phyloP scores from a whole-genome alignment of 2,329 filamentous ascomycete species.

The Sporothrix phasma region DNA sequence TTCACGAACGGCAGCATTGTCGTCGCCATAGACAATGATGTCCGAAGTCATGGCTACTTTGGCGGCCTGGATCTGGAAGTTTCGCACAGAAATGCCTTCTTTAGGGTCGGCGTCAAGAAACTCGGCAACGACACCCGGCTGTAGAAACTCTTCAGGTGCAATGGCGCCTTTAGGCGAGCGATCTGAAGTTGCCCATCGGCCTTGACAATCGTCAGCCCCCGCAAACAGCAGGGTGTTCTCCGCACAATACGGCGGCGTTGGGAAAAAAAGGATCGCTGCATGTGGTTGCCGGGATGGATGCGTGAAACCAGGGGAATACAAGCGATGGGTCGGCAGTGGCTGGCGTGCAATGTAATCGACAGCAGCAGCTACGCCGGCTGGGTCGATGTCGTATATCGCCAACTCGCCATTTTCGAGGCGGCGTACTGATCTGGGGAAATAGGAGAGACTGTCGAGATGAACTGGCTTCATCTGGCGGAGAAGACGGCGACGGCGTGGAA shows the following conservation, averaged over 20 bases:
- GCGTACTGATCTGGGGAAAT: slow-evolving; percentile 61
- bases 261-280: slow-evolving; percentile 84
- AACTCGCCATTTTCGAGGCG: slow-evolving; percentile 37
- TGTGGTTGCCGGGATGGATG: slow-evolving; percentile 74
- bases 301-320: slow-evolving; percentile 95
- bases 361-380: slow-evolving; percentile 57
- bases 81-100: slow-evolving; percentile 89
- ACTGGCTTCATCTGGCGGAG: slow-evolving; percentile 31
- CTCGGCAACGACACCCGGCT: slow-evolving; percentile 38
- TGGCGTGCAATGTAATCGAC: slow-evolving; percentile 68
- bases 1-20: slow-evolving; percentile 49
- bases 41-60: slow-evolving; percentile 85
- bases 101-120: slow-evolving; percentile 79
- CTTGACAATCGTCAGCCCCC: slow-evolving; percentile 79
- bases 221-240: slow-evolving; percentile 60
- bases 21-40: slow-evolving; percentile 82
- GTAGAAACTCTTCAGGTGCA: slow-evolving; percentile 68
- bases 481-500: slow-evolving; percentile 9
- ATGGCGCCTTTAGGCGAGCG: slow-evolving; percentile 76
- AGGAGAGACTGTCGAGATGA: slow-evolving; percentile 58
- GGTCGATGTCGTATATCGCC: slow-evolving; percentile 63
- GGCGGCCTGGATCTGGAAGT: slow-evolving; percentile 91
- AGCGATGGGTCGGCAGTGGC: slow-evolving; percentile 74
- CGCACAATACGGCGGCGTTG: slow-evolving; percentile 62
- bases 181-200: slow-evolving; percentile 67